Conservation (phyloP, 495 filamentous ascomycete species). For the Patellaria atrata region DNA sequence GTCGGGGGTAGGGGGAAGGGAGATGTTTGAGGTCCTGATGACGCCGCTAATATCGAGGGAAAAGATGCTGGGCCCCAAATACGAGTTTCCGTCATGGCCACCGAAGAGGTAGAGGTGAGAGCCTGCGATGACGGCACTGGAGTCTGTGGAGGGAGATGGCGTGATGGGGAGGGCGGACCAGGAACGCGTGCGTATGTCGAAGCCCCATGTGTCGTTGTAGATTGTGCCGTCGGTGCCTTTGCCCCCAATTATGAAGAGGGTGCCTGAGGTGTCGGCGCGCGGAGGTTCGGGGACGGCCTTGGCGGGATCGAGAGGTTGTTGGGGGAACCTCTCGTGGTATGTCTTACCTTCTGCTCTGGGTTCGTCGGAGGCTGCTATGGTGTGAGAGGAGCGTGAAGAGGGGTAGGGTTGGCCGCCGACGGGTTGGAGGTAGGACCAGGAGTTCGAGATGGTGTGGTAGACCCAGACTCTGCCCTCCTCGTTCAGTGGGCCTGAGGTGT, state of each 20-base stretch:
- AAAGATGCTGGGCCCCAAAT: constrained; percentile 3
- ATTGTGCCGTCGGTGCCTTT: background rate
- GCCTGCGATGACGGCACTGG: constrained; percentile 17
- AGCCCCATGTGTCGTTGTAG: constrained; percentile 21
- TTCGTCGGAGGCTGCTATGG: constrained; percentile 21
- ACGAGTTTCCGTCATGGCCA: constrained; percentile 6
- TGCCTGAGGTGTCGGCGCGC: constrained; percentile 20
- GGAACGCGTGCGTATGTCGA: constrained; percentile 21
- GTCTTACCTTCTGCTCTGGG: constrained; percentile 15
- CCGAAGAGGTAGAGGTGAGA: constrained; percentile 15
- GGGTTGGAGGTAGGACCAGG: constrained; percentile 45
- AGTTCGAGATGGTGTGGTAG: constrained; percentile 41
- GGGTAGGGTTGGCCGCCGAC: constrained; percentile 27
- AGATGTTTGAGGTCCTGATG: too few species aligned
- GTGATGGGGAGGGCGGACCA: constrained; percentile 23
- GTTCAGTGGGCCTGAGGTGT: constrained; percentile 24
- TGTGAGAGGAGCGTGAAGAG: constrained; percentile 20
- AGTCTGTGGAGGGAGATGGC: constrained; percentile 9
- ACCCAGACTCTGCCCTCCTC: constrained; percentile 54
- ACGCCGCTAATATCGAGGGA: constrained; percentile 13
- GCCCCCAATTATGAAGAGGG: constrained; percentile 24
- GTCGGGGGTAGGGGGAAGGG: too few species aligned
- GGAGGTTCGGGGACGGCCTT: constrained; percentile 23
- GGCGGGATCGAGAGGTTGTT: constrained; percentile 21
- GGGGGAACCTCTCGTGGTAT: constrained; percentile 14